Conservation (phyloP, 441 rosid species). For the Aleurites moluccanus region DNA sequence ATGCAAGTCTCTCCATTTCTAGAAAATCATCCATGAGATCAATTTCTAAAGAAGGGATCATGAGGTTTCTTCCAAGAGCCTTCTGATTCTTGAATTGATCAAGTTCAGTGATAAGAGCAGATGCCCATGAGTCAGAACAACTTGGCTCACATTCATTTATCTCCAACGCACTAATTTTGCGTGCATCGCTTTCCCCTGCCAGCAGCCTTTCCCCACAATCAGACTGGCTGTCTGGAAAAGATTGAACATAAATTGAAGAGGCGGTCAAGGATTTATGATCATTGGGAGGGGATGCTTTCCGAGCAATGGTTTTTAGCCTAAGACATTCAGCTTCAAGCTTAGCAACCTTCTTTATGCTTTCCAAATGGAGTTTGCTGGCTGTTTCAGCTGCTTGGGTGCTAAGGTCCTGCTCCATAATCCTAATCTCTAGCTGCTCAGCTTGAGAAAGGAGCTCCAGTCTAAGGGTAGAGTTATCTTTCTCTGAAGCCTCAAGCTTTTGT, state of each 20-base stretch:
- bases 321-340: slow-evolving; percentile 85
- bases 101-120: slow-evolving; percentile 31
- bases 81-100: slow-evolving; percentile 39
- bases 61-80: slow-evolving; percentile 36
- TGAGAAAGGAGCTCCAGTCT: slow-evolving; percentile 52
- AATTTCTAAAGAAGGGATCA: slow-evolving; percentile 50
- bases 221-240: slow-evolving; percentile 68
- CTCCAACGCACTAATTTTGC: slow-evolving; percentile 28
- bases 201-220: slow-evolving; percentile 53
- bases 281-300: slow-evolving; percentile 36
- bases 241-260: slow-evolving; percentile 50
- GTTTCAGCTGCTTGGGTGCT: slow-evolving; percentile 80
- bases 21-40: slow-evolving; percentile 94
- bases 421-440: slow-evolving; percentile 56
- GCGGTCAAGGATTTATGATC: slow-evolving; percentile 39
- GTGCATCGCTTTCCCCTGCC: slow-evolving; percentile 47
- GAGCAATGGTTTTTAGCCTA: slow-evolving; percentile 55
- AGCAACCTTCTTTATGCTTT: slow-evolving; percentile 69
- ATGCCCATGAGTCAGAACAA: slow-evolving; percentile 36
- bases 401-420: slow-evolving; percentile 71
- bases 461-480: slow-evolving; percentile 61
- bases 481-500: slow-evolving; percentile 51
- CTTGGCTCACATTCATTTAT: slow-evolving; percentile 31
- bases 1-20: slow-evolving; percentile 91
- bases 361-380: slow-evolving; percentile 85